These are phyloP conservation scores for Fusarium sp. DNA, from an alignment of 2,329 filamentous ascomycete genomes.

Conservation along the genomic window DNA sequence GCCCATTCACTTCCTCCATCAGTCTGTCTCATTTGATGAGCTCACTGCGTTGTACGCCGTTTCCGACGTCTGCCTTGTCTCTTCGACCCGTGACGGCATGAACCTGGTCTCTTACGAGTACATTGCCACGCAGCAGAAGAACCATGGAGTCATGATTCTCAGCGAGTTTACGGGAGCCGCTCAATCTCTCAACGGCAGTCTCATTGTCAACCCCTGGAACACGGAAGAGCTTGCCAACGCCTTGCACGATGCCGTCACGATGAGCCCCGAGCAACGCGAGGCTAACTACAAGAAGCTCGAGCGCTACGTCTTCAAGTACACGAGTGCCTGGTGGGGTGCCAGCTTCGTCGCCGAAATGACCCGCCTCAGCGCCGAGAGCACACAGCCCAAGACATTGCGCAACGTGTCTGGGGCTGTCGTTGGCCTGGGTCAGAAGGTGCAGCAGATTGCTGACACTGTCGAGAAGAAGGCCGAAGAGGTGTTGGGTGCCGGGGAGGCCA, in stretches of 20 bases:
- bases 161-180: slow-evolving; percentile 97
- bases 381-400: slow-evolving; percentile 54
- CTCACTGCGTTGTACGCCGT: slow-evolving; percentile 93
- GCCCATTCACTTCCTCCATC: slow-evolving; percentile 98
- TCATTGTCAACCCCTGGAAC: slow-evolving; percentile 99
- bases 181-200: slow-evolving; percentile 90
- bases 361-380: slow-evolving; percentile 58
- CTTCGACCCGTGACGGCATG: slow-evolving; percentile 98
- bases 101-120: slow-evolving; percentile 99
- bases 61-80: slow-evolving; percentile 92
- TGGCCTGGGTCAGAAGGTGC: slow-evolving; percentile 45
- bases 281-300: slow-evolving; percentile 92
- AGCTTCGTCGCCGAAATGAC: slow-evolving; percentile 89
- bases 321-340: slow-evolving; percentile 95
- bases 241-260: slow-evolving; percentile 96
- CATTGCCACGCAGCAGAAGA: slow-evolving; percentile 90
- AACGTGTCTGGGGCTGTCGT: slow-evolving; percentile 56
- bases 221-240: slow-evolving; percentile 94
- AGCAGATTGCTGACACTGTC: slow-evolving; percentile 34
- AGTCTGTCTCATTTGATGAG: slow-evolving; percentile 94
- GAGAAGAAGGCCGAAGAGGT: slow-evolving; percentile 37
- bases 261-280: slow-evolving; percentile 88
- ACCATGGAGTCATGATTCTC: slow-evolving; percentile 92
- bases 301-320: slow-evolving; percentile 97
- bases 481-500: slow-evolving; percentile 28